Evolutionary conservation across 1,284 basidiomycete genomes (phyloP), one percentile per base, ranked within the genome.

Genomic region (Volvariella volvacea): DNA sequence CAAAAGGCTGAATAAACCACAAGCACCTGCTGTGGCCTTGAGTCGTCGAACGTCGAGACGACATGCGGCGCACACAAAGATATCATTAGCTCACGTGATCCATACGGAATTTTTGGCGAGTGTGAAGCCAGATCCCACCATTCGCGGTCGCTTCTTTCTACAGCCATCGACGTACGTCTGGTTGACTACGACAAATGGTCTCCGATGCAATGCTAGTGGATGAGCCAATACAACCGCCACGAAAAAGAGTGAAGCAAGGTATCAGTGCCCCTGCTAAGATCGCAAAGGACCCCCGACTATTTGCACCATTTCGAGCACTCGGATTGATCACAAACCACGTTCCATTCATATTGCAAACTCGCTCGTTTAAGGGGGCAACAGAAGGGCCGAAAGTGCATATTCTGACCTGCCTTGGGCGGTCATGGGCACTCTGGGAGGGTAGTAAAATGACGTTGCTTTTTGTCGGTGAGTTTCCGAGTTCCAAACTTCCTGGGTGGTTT

Each of bases 351-450:
- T 66, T 98, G 45, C 92, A 95, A 68, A 81, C 88, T 1, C 82
- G 91, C 49, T 86, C 90, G 2, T 77, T 86, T 58, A 95, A 93
- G 62, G 92, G 92, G 25, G 83, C 90, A 6, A 80, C 86, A 0
- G 86, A 88, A 38, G 88, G 85, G 1, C 90, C 91, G 1, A 75
- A 78, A 39, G 71, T 92, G 47, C 84, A 92, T 53, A 71, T 99
- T 40, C 67, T 97, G 34, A 96, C 93, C 10, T 94, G 90, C 55
- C 64, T 98, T 3, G 95, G 95, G 12, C 80, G 75, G 50, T 83
- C 88, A 53, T 99, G 95, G 95, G 88, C 92, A 16, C 74, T 98
- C 64, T 99, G 95, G 95, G 92, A 97, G 58, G 92, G 92, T 10
- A 88, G 83, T 25, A 90, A 86, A 65, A 93, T 99, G 88, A 79